Percentiles rank a stretch among this genome's conserved stretches.
These are phyloP conservation scores for Telfairia occidentalis DNA, from an alignment of 331 rosid genomes.

Conservation along the genomic window DNA sequence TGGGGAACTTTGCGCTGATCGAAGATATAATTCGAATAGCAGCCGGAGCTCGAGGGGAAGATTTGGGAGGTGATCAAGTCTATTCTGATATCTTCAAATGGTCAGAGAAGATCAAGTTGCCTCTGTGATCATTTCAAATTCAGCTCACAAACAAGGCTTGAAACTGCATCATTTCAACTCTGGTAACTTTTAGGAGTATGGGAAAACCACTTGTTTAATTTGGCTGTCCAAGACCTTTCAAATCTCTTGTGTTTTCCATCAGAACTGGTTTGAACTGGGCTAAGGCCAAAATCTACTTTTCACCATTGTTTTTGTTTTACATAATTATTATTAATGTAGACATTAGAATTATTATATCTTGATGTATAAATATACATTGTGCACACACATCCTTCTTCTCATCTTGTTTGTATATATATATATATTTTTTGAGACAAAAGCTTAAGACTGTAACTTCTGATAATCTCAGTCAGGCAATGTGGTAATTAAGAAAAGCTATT, in stretches of 20 bases:
- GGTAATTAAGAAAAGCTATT: background rate
- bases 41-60: constrained; percentile 75
- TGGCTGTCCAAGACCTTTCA: background rate
- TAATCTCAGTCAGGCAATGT: background rate
- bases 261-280: background rate
- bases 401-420: no score
- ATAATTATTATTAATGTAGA: background rate
- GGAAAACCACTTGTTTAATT: background rate
- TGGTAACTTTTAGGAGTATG: background rate
- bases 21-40: constrained; percentile 81
- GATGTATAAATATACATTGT: background rate
- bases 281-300: background rate
- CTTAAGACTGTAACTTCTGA: background rate
- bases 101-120: constrained; percentile 69
- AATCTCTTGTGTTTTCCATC: background rate
- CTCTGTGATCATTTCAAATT: constrained; percentile 9
- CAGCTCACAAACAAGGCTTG: background rate
- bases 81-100: constrained; percentile 70
- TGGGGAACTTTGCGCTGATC: constrained; percentile 91
- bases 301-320: background rate
- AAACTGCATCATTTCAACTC: background rate
- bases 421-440: background rate
- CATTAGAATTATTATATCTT: background rate
- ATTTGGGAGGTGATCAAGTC: constrained; percentile 74
- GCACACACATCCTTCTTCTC: background rate